Base-by-base conservation (phyloP, 2,329 filamentous ascomycete species). In the Plectosphaerella plurivora region DNA sequence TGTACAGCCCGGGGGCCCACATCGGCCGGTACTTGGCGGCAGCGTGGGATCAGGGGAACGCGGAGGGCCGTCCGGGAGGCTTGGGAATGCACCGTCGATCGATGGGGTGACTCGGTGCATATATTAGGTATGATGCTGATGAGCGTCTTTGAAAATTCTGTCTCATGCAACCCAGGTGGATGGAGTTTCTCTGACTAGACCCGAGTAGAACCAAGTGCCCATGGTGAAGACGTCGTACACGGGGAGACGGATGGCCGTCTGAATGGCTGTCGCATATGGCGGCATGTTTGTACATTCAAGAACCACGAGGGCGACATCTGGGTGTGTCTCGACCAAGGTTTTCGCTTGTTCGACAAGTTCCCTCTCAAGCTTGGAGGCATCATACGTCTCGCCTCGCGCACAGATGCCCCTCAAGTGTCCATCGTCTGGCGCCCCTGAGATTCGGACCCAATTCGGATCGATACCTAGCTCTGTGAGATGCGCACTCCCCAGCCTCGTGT, bases 231-330 rank as follows among this genome's bases (percentile, higher is more conserved):
- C 63, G 55, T 72, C 69, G 48, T 69, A 69, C 1, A 67, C 65
- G 1, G 67, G 65, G 22, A 65, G 44, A 1, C 59, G 57, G 3
- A 64, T 57, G 8, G 61, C 61, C 12, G 47, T n/a, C n/a, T 66
- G 63, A 22, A 71, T 65, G 1, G 61, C 58, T 45, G 65, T 60
- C 0, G 60, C 63, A 51, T 66, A 71, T 0, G 67, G 65, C 1
- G 68, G 61, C 66, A 72, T 69, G 33, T 71, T 41, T 9, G 65
- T 70, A 53, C 69, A 72, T 53, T 71, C 69, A 24, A 71, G 53
- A 33, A 59, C 61, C 45, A 65, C 65, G 49, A 15, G 57, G 47
- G 37, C 37, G 14, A 41, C 15, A 9, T 12, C 37, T 7, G 4
- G 37, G 41, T 33, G 8, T 12, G 8, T 12, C 20, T 20, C 41